Conservation (phyloP, 139 green algal genomes). For the Volvox reticuliferus region DNA sequence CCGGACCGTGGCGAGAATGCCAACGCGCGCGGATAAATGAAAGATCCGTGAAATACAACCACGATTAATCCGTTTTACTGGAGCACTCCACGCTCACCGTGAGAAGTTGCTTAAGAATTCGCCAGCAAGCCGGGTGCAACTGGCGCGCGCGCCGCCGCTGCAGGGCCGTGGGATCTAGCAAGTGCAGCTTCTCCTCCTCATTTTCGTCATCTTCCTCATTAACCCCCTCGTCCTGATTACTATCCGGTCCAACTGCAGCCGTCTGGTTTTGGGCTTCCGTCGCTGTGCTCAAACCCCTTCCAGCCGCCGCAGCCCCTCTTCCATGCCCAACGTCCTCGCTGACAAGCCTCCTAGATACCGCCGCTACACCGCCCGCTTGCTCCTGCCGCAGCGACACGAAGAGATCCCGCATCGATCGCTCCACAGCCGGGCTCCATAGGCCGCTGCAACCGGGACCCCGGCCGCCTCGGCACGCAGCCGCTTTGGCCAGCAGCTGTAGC, state of each 20-base stretch:
- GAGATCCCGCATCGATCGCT: slow-evolving; percentile 24
- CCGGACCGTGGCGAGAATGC: too few species aligned
- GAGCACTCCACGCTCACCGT: not conserved
- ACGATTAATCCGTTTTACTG: slow-evolving; percentile 42
- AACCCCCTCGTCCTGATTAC: not conserved
- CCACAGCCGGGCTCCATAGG: slow-evolving; percentile 16
- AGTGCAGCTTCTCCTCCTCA: slow-evolving; percentile 10
- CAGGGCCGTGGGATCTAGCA: slow-evolving; percentile 21
- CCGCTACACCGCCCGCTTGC: not conserved
- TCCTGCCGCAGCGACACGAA: not conserved
- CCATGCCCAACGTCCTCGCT: not conserved
- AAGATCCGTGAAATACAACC: too few species aligned
- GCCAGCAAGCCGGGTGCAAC: slow-evolving; percentile 46
- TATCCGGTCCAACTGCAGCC: too few species aligned
- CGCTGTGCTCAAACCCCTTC: not conserved
- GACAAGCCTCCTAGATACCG: too few species aligned
- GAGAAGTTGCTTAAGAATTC: slow-evolving; percentile 53
- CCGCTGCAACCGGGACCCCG: not conserved
- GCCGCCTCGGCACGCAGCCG: slow-evolving; percentile 6
- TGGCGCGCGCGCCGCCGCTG: slow-evolving; percentile 33
- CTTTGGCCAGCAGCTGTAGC: slow-evolving; percentile 35
- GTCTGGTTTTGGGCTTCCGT: not conserved
- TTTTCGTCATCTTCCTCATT: slow-evolving; percentile 8
- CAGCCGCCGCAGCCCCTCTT: too few species aligned
- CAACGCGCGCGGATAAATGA: too few species aligned